Conservation (phyloP, 371 early-diverging fungal genomes). For the Saksenaea oblongispora region DNA sequence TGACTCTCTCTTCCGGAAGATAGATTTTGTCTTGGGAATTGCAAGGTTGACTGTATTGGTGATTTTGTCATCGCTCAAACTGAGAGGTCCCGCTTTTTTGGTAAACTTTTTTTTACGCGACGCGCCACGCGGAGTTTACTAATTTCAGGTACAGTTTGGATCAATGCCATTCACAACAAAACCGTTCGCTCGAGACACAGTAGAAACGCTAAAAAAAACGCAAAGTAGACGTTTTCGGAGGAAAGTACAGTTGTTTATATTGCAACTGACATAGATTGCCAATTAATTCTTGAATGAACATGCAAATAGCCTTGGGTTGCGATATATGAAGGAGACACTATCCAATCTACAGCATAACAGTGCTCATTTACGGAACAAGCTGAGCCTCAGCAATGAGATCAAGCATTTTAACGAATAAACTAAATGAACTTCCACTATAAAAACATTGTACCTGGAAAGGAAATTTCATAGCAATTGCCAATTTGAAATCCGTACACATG, state of each 20-base stretch:
- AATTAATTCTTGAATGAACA: too few species aligned
- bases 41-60: neutral
- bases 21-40: neutral
- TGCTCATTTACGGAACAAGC: too few species aligned
- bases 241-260: too few species aligned
- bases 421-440: neutral
- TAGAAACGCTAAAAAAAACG: too few species aligned
- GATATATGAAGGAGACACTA: too few species aligned
- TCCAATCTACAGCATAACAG: too few species aligned
- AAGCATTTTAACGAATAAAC: neutral
- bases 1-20: neutral
- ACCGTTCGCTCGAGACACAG: too few species aligned
- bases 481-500: neutral
- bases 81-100: neutral
- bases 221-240: too few species aligned
- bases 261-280: too few species aligned
- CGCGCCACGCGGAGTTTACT: neutral
- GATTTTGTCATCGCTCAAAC: neutral
- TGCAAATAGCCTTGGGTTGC: too few species aligned
- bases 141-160: neutral
- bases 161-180: too few species aligned
- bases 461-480: slow-evolving; percentile 2
- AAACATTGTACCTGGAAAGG: neutral
- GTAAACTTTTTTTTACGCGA: neutral
- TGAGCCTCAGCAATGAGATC: too few species aligned